Base-by-base conservation (phyloP, 768 basidiomycete genomes). In the Dacryopinax primogenitus region DNA sequence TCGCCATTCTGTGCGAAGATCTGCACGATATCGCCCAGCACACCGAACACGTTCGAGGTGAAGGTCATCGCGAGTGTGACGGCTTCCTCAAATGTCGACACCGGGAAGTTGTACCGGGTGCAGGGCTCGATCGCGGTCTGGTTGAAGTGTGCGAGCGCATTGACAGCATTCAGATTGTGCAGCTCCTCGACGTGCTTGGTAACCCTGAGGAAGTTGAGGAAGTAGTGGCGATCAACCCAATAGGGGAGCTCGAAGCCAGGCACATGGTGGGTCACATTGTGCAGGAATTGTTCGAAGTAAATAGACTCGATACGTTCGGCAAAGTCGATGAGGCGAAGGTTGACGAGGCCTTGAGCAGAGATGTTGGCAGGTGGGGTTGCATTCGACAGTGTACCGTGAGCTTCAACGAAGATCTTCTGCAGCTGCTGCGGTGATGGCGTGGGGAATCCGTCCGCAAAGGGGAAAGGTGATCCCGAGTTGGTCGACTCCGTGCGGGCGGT, bases 1-100 rank as follows among this genome's bases (percentile, higher is more conserved):
- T 66, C 65, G 41, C 41, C 41, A 23, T 44, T 44, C 41, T 44
- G 41, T 4, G 41, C 41, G 41, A 44, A 44, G 13, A 32, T 33
- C 26, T 34, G n/a, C 47, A 63, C 62, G 21, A 62, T 62, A 18
- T 63, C 34, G 26, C 62, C 62, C 47, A 66, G 65, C 26, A 66
- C 65, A 33, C 62, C 33, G 35, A 66, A 62, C n/a, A 66, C 65
- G 62, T 63, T 62, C n/a, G 62, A 62, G 15, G 65, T 66, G 62
- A 66, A 66, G 15, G 65, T 63, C 32, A 63, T 63, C 33, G 65
- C 65, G 34, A 63, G 35, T 6, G 65, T 37, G 32, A 66, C 32
- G 45, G 65, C 65, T n/a, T 35, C 9, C 62, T 37, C 32, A 62
- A 62, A 63, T 61, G 18, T 34, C 18, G 62, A 23, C 18, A 44